These are phyloP conservation scores for Heterobasidion annosum DNA, from an alignment of 1,284 basidiomycete species.

Conservation along the genomic window DNA sequence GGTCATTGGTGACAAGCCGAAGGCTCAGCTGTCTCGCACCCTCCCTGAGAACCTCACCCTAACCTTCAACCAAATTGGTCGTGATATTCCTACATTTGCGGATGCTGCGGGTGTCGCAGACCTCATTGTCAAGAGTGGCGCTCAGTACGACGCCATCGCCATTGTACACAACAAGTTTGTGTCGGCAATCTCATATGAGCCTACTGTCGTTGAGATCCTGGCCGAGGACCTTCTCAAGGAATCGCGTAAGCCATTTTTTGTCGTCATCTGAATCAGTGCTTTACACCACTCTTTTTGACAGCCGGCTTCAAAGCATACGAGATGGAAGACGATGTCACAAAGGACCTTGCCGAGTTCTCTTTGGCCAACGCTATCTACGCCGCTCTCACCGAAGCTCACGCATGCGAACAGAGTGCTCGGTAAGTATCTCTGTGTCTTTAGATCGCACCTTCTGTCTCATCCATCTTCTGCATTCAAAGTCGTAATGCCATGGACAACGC, in stretches of 20 bases:
- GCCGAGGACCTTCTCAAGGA: conserved; percentile 75
- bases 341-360: conserved; percentile 92
- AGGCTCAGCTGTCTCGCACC: conserved; percentile 79
- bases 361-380: conserved; percentile 96
- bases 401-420: conserved; percentile 89
- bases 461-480: conserved; percentile 24
- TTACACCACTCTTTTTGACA: conserved; percentile 19
- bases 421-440: conserved; percentile 23
- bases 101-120: conserved; percentile 94
- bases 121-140: conserved; percentile 80
- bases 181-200: conserved; percentile 90
- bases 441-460: conserved; percentile 12
- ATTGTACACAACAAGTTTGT: conserved; percentile 96
- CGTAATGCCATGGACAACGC: conserved; percentile 99
- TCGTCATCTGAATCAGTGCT: too few relatives aligned
- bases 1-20: conserved; percentile 97
- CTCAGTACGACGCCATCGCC: conserved; percentile 84
- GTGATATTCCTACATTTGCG: conserved; percentile 94
- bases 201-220: conserved; percentile 69
- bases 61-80: conserved; percentile 97
- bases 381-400: conserved; percentile 92
- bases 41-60: conserved; percentile 66
- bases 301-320: conserved; percentile 89
- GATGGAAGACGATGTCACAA: conserved; percentile 92
- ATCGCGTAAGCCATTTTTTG: conserved; percentile 45